Evolutionary conservation across 148 eudicot genomes (phyloP).

Genomic region (Mesembryanthemum crystallinum): DNA sequence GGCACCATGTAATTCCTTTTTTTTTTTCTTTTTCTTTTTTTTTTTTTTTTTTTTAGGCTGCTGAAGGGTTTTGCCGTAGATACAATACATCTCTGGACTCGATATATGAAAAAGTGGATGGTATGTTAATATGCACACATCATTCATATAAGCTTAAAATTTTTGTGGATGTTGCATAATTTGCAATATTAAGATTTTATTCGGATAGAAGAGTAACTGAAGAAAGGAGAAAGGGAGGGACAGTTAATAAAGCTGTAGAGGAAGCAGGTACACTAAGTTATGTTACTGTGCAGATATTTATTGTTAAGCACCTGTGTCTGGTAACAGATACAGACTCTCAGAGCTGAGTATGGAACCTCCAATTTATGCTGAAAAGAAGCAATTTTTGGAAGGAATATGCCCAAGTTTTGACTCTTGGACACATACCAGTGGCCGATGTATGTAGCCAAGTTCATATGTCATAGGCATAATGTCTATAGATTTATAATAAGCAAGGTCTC

Average conservation of each 20-base stretch:
- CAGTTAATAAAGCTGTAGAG: background rate
- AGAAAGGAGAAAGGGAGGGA: background rate
- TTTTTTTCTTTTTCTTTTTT: slow-evolving; percentile 27
- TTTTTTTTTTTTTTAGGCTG: slow-evolving; percentile 59
- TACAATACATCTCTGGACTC: slow-evolving; percentile 57
- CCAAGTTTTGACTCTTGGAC: background rate
- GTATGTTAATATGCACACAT: slow-evolving; percentile 37
- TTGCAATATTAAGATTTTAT: slow-evolving; percentile 11
- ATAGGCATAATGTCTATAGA: background rate
- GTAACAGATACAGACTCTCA: background rate
- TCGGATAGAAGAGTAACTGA: background rate
- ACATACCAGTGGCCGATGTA: background rate
- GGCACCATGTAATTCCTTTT: background rate
- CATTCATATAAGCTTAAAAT: background rate
- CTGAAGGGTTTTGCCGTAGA: slow-evolving; percentile 97
- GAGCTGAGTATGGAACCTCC: background rate
- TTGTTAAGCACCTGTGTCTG: background rate
- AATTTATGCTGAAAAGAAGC: background rate
- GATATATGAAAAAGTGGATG: slow-evolving; percentile 69
- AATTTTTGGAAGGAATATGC: background rate
- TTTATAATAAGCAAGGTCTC: background rate
- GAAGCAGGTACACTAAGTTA: background rate
- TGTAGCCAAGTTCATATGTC: background rate
- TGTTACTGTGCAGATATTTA: background rate
- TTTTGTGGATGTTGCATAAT: background rate